Evolutionary conservation across 768 basidiomycete genomes (phyloP).

Genomic region (Collybia nuda): DNA sequence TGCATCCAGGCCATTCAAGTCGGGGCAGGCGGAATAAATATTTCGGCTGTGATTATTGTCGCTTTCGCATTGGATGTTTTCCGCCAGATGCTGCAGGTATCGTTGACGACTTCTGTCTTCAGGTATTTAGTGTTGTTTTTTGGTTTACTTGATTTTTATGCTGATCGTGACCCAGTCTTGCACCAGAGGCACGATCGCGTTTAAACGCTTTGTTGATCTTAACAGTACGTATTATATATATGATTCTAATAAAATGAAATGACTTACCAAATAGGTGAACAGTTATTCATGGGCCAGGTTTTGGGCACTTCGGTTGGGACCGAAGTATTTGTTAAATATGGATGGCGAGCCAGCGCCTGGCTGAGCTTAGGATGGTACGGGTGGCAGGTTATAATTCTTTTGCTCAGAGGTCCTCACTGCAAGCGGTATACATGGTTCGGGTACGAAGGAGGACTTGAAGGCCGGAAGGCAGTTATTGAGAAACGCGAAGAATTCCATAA

Average conservation of each 20-base stretch:
- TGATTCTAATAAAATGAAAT: background rate
- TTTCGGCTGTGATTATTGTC: conserved; percentile 66
- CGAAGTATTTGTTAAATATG: conserved; percentile 61
- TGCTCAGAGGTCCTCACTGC: conserved; percentile 62
- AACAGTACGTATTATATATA: conserved; percentile 38
- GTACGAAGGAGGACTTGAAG: conserved; percentile 44
- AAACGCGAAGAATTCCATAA: too few relatives aligned
- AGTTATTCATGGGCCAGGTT: conserved; percentile 68
- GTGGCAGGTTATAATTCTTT: conserved; percentile 47
- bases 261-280: background rate
- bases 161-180: conserved; percentile 26
- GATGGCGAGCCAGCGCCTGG: conserved; percentile 61
- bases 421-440: conserved; percentile 51
- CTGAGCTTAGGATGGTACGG: conserved; percentile 52
- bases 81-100: conserved; percentile 72
- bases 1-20: conserved; percentile 61
- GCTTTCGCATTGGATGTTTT: conserved; percentile 72
- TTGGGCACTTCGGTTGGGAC: conserved; percentile 70
- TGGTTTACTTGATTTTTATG: background rate
- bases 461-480: background rate
- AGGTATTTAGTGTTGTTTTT: conserved; percentile 28
- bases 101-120: conserved; percentile 58
- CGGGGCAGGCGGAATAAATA: conserved; percentile 63
- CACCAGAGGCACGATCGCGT: conserved; percentile 53
- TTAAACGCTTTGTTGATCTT: conserved; percentile 75